phyloP scores from a whole-genome alignment of 202 grass and related monocot species.

The Panicum hallii region DNA sequence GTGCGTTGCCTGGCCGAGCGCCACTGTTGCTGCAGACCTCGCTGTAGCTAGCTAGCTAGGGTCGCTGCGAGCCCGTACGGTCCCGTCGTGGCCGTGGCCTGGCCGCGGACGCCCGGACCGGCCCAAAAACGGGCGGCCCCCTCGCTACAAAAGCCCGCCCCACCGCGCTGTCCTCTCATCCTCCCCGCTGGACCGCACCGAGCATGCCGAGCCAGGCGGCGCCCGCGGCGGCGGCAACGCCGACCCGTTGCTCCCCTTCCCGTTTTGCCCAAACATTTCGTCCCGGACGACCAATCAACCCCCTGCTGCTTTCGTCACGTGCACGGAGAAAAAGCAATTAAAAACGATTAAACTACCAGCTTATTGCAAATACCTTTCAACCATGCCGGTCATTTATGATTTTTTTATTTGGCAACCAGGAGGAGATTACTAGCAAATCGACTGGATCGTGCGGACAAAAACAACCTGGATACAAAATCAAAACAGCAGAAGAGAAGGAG shows the following conservation, averaged over 20 bases:
- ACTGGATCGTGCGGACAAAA: no score
- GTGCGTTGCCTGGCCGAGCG: not conserved
- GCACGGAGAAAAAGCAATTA: not conserved
- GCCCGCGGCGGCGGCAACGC: no score
- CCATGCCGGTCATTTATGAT: not conserved
- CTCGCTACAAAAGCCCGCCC: not conserved
- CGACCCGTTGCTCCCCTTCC: not conserved
- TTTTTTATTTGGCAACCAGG: not conserved
- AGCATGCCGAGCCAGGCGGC: not conserved
- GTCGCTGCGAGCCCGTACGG: not conserved
- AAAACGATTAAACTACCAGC: not conserved
- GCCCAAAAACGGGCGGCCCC: not conserved
- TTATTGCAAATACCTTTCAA: not conserved
- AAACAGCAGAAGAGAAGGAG: not conserved
- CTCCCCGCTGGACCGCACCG: not conserved
- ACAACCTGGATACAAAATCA: no score
- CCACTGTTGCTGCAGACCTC: not conserved
- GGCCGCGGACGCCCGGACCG: not conserved
- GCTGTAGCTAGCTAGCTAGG: not conserved
- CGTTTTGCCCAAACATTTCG: conserved; percentile 22
- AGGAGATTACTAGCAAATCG: no score
- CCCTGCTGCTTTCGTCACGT: not conserved
- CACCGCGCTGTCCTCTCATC: not conserved
- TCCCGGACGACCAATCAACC: not conserved
- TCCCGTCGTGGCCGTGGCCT: not conserved